These are phyloP conservation scores for Gyromitra esculenta DNA, from an alignment of 2,329 filamentous ascomycete species.

Conservation along the genomic window DNA sequence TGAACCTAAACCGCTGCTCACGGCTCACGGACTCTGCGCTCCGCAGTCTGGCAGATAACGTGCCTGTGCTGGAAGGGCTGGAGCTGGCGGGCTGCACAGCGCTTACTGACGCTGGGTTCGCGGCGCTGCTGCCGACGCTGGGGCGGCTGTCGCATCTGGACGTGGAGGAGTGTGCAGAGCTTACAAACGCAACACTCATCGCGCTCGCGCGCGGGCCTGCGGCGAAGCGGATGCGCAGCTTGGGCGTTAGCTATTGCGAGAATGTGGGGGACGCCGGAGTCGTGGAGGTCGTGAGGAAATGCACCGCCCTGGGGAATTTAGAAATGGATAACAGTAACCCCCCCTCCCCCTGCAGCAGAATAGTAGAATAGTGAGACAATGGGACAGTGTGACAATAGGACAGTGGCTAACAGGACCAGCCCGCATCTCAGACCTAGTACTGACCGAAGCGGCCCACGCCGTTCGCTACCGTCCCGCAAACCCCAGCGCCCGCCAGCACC, in stretches of 20 bases:
- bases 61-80: conserved; percentile 82
- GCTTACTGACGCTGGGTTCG: conserved; percentile 77
- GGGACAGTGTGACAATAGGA: too few relatives aligned
- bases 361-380: too few relatives aligned
- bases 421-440: conserved; percentile 82
- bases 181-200: conserved; percentile 79
- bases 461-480: conserved; percentile 72
- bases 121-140: conserved; percentile 76
- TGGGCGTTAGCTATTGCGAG: conserved; percentile 92
- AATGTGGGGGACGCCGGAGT: conserved; percentile 83
- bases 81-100: conserved; percentile 81
- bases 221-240: conserved; percentile 75
- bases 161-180: conserved; percentile 80
- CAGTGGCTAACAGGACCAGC: conserved; percentile 60
- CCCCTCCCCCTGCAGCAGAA: background rate
- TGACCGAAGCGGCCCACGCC: conserved; percentile 85
- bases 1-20: conserved; percentile 83
- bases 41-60: conserved; percentile 74
- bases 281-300: conserved; percentile 81
- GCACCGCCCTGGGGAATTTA: conserved; percentile 73
- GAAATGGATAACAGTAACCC: conserved; percentile 83
- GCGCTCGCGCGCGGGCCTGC: conserved; percentile 81
- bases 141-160: conserved; percentile 86
- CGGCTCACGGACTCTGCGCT: conserved; percentile 78
- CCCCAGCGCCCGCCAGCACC: conserved; percentile 55